Conservation (phyloP, 176 grass and related monocot species). For the Triticum urartu region DNA sequence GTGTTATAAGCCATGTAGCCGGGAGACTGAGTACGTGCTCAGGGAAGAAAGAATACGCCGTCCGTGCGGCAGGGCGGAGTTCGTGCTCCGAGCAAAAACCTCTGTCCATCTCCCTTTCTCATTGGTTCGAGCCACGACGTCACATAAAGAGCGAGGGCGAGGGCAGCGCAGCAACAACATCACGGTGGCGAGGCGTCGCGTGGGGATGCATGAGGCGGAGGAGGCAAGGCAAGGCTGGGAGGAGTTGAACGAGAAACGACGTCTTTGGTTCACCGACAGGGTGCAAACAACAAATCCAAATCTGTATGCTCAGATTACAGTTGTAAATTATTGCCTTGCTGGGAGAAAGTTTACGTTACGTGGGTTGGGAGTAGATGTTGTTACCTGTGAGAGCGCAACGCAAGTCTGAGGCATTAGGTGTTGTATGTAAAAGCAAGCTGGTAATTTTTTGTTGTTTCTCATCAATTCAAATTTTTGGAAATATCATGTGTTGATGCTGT, state of each 20-base stretch:
- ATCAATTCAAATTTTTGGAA: slow-evolving; percentile 22
- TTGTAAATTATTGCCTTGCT: slow-evolving; percentile 19
- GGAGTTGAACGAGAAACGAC: not conserved
- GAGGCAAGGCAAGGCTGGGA: not conserved
- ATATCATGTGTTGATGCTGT: not conserved
- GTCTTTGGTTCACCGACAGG: not conserved
- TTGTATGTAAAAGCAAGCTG: slow-evolving; percentile 31
- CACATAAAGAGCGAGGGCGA: too few relatives aligned
- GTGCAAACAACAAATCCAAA: not conserved
- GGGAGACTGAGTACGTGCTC: too few relatives aligned
- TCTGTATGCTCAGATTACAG: not conserved
- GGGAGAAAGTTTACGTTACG: not conserved
- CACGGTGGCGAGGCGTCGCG: not conserved
- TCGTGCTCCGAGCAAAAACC: too few relatives aligned
- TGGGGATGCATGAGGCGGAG: not conserved
- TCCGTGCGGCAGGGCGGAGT: too few relatives aligned
- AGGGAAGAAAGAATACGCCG: too few relatives aligned
- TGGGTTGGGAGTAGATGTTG: not conserved
- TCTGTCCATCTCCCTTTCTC: too few relatives aligned
- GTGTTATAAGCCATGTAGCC: too few relatives aligned
- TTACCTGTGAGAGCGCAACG: not conserved
- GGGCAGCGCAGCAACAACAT: too few relatives aligned
- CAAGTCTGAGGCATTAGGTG: slow-evolving; percentile 20
- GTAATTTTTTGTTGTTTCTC: slow-evolving; percentile 3
- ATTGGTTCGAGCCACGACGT: too few relatives aligned